Percentiles rank a stretch among this genome's conserved stretches.
Conservation (phyloP, 106 monocot species). For the Amphibolis antarctica region DNA sequence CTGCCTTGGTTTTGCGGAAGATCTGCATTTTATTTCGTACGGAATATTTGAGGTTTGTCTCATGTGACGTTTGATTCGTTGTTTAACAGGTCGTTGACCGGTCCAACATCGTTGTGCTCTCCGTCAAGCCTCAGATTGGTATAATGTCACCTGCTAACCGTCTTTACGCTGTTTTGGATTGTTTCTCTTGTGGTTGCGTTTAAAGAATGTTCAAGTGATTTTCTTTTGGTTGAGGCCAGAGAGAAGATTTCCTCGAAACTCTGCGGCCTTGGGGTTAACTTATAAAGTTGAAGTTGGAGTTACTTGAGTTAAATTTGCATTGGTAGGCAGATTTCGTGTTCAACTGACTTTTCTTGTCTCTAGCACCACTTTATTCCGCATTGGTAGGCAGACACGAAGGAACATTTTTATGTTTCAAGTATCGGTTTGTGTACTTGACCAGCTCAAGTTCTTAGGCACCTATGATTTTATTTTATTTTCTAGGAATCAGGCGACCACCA, state of each 20-base stretch:
- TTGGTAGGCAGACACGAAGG: background rate
- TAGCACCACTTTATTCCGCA: background rate
- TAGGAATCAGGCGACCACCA: too few species aligned
- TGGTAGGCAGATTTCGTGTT: background rate
- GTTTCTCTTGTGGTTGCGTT: too few species aligned
- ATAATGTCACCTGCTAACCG: conserved; percentile 4
- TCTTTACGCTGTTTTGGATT: too few species aligned
- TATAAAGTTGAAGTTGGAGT: too few species aligned
- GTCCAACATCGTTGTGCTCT: conserved; percentile 69
- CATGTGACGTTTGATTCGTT: background rate
- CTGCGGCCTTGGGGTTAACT: too few species aligned
- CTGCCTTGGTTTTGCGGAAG: background rate
- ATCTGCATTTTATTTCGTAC: background rate
- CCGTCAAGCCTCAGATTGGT: conserved; percentile 93
- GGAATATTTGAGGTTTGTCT: too few species aligned
- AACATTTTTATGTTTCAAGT: too few species aligned
- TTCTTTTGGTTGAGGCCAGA: background rate
- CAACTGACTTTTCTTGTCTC: background rate
- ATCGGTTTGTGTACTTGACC: too few species aligned
- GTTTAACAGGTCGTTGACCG: conserved; percentile 50
- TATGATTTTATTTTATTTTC: too few species aligned
- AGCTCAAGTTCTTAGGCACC: too few species aligned
- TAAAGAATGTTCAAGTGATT: background rate
- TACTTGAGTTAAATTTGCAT: too few species aligned
- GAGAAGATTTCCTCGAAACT: background rate